Conservation (phyloP, 139 green algal species). For the Chlorella vulgaris region DNA sequence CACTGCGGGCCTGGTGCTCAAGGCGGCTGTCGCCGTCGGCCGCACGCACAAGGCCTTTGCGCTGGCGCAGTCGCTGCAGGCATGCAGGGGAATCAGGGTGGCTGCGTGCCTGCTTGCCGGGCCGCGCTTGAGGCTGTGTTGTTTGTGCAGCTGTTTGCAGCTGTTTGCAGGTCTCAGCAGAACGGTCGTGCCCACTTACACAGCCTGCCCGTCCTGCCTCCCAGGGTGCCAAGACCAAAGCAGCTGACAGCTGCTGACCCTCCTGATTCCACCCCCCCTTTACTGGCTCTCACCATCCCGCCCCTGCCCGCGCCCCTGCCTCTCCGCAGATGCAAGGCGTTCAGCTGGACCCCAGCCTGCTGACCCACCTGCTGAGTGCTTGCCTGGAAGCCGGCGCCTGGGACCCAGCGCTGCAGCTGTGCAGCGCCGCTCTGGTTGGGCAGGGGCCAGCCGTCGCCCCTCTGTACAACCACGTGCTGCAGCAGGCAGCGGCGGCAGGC, state of each 20-base stretch:
- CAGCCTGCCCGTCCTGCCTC: no score
- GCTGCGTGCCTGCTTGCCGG: not conserved
- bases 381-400: slow-evolving; percentile 11
- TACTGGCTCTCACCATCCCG: no score
- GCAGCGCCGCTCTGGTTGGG: slow-evolving; percentile 6
- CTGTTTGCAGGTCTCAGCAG: no score
- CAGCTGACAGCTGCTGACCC: no score
- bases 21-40: not conserved
- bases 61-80: slow-evolving; percentile 32
- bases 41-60: slow-evolving; percentile 22
- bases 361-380: slow-evolving; percentile 4
- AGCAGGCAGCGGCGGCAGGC: not conserved
- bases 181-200: no score
- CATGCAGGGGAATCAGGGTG: not conserved
- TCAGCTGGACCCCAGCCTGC: not conserved
- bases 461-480: slow-evolving; percentile 31
- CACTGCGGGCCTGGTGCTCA: slow-evolving; percentile 18
- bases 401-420: slow-evolving; percentile 33
- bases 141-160: no score
- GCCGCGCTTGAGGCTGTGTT: not conserved
- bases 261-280: no score
- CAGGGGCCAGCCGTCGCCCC: slow-evolving; percentile 9
- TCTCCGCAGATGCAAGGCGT: slow-evolving; percentile 32
- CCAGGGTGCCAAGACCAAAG: no score
- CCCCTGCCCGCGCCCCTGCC: no score